Evolutionary conservation across 805 yeast genomes (phyloP).

Genomic region (Sugiyamaella americana): DNA sequence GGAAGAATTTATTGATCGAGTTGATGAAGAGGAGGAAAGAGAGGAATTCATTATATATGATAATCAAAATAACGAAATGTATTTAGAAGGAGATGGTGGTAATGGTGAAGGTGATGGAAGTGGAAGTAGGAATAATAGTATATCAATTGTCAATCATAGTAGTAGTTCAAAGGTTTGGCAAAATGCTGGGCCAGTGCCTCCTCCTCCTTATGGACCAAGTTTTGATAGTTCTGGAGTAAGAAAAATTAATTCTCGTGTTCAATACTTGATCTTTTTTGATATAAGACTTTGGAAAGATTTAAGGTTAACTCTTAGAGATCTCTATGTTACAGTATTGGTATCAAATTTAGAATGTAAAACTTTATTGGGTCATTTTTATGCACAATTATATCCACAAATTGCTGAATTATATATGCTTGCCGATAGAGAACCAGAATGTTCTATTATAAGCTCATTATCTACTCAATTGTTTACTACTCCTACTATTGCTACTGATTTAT

Average conservation of each 20-base stretch:
- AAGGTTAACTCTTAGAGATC: conserved; percentile 52
- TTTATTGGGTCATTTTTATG: conserved; percentile 68
- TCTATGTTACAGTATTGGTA: conserved; percentile 59
- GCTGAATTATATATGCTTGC: conserved; percentile 61
- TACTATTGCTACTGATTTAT: conserved; percentile 58
- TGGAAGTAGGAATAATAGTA: neutral
- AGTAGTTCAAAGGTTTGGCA: neutral
- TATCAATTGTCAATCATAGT: neutral
- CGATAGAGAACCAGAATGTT: conserved; percentile 86
- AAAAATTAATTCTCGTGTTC: conserved; percentile 38
- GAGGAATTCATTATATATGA: neutral
- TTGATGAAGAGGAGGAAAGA: neutral
- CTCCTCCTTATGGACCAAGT: neutral
- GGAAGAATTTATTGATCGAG: neutral
- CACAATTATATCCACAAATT: conserved; percentile 72
- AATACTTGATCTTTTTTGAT: conserved; percentile 58
- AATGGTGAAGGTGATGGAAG: neutral
- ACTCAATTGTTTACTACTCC: conserved; percentile 91
- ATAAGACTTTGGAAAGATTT: conserved; percentile 63
- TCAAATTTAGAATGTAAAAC: conserved; percentile 52
- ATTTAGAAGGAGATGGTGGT: neutral
- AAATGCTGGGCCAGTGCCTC: neutral
- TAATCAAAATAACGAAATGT: neutral
- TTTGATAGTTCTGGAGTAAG: no score
- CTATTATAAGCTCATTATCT: conserved; percentile 64